phyloP scores from a whole-genome alignment of 1,284 basidiomycete species.

The Bjerkandera adusta region DNA sequence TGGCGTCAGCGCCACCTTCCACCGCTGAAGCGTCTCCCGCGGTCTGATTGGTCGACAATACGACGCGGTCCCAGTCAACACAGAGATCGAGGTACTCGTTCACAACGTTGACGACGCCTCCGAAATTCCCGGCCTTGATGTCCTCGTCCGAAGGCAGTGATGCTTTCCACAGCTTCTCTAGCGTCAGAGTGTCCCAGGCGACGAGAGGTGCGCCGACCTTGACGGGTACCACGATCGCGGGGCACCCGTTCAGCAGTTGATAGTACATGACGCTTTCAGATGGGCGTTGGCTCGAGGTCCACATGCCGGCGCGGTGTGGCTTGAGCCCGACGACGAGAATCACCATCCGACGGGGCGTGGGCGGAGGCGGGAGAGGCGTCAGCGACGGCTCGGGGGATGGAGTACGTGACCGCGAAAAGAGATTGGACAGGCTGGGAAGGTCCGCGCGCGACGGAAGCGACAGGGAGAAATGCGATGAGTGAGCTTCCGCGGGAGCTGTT shows the following conservation, averaged over 20 bases:
- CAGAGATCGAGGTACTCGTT: conserved; percentile 61
- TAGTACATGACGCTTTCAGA: conserved; percentile 63
- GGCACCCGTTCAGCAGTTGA: conserved; percentile 58
- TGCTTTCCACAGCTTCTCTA: conserved; percentile 55
- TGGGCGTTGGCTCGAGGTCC: conserved; percentile 57
- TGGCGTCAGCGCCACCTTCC: conserved; percentile 20
- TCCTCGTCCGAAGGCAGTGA: conserved; percentile 38
- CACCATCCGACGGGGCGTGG: conserved; percentile 50
- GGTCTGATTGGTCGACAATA: conserved; percentile 25
- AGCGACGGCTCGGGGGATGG: conserved; percentile 48
- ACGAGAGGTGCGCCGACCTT: conserved; percentile 57
- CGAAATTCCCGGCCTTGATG: conserved; percentile 33
- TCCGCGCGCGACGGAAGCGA: conserved; percentile 15
- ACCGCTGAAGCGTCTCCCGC: conserved; percentile 17
- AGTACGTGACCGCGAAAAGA: conserved; percentile 46
- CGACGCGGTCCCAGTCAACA: conserved; percentile 56
- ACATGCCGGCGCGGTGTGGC: conserved; percentile 51
- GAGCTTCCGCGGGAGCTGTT: conserved; percentile 5
- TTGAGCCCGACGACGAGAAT: conserved; percentile 55
- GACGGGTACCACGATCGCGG: conserved; percentile 56
- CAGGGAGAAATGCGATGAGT: conserved; percentile 14
- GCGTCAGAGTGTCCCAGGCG: conserved; percentile 59
- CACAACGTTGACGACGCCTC: conserved; percentile 51
- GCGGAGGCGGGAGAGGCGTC: conserved; percentile 40
- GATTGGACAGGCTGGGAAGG: conserved; percentile 32